Evolutionary conservation across 2,329 filamentous ascomycete species (phyloP), one percentile per base, ranked within the genome.

Genomic region (Cytospora paraplurivora): DNA sequence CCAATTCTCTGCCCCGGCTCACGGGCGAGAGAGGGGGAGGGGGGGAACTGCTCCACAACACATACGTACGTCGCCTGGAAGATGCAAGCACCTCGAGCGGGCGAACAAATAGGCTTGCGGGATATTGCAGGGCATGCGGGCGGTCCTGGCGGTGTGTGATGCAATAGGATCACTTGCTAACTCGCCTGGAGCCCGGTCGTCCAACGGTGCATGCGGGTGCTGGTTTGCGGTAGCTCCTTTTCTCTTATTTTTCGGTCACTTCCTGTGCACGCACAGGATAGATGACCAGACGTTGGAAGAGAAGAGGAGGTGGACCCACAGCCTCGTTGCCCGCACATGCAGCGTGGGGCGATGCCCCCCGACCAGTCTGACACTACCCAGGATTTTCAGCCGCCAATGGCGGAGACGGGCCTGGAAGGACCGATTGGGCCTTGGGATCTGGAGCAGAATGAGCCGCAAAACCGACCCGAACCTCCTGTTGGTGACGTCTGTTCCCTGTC

Each of bases 381-480:
- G n/a, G n/a, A 47, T 47, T 47, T 47, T 47, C 44, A 47, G 44
- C 44, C 44, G 44, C 44, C 44, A 47, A 47, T 47, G 44, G 44
- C 44, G 44, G 44, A 47, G 44, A 47, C n/a, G 44, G 41, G 44
- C 44, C 44, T 47, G 44, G 44, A 47, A 47, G 44, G 44, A 47
- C 44, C 44, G 44, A 47, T 47, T 47, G 44, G 44, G 44, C 44
- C 44, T 7, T 47, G n/a, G 44, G 21, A 47, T 47, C 44, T 47
- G 44, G 44, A 47, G 44, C 44, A 47, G 27, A 47, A 47, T 47
- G 44, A 47, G 44, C 44, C 44, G 44, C 44, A 47, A 47, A 27
- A 27, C 27, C 27, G 27, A 27, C n/a, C 37, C 44, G n/a, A 11
- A 47, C 44, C 10, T 47, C 44, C n/a, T 21, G 44, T 19, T 47